phyloP scores from a whole-genome alignment of 768 basidiomycete species.

The Sporobolomyces pararoseus region DNA sequence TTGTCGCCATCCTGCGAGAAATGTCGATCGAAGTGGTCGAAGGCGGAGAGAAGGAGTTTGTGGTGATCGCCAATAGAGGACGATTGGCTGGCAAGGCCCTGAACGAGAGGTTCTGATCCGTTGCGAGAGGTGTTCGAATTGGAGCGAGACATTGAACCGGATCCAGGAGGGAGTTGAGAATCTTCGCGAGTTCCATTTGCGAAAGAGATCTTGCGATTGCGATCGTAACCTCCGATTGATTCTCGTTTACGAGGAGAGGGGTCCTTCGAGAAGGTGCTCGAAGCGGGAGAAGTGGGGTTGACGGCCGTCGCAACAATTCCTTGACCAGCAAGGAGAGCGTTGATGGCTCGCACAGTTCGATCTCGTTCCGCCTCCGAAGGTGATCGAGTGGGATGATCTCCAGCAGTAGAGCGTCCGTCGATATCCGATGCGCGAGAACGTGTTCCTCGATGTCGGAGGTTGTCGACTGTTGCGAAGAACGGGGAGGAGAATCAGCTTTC shows the following conservation, averaged over 20 bases:
- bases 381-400: neutral
- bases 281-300: neutral
- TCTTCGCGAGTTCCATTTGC: constrained; percentile 17
- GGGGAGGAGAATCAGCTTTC: neutral
- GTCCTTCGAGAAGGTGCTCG: neutral
- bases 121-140: neutral
- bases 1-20: constrained; percentile 6
- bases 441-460: neutral
- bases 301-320: constrained; percentile 4
- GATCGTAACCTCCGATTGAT: neutral
- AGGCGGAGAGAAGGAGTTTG: constrained; percentile 28
- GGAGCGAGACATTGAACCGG: constrained; percentile 1
- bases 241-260: constrained; percentile 19
- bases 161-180: neutral
- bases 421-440: constrained; percentile 24
- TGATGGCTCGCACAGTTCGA: constrained; percentile 34
- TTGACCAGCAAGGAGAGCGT: constrained; percentile 30
- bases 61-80: constrained; percentile 20
- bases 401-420: constrained; percentile 1
- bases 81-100: neutral
- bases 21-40: constrained; percentile 33
- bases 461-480: constrained; percentile 15
- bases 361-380: constrained; percentile 22
- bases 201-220: constrained; percentile 15
- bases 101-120: neutral